phyloP scores from a whole-genome alignment of 352 stramenopile genomes.

The Phytophthora melonis region DNA sequence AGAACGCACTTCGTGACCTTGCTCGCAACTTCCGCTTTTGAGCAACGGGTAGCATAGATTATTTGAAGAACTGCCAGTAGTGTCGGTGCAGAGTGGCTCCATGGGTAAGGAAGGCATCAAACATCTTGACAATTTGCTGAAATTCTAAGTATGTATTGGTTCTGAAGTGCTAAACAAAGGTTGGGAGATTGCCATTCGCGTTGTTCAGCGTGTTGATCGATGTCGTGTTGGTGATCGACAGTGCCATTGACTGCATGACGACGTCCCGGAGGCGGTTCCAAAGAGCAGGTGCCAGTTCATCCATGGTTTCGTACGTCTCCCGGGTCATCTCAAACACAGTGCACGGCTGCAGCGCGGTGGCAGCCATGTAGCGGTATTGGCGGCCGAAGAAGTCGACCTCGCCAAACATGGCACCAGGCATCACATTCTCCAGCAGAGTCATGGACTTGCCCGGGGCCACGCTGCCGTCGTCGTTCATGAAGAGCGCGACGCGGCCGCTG shows the following conservation, averaged over 20 bases:
- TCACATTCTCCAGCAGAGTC: slow-evolving; percentile 71
- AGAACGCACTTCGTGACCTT: slow-evolving; percentile 71
- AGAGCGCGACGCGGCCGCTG: slow-evolving; percentile 71
- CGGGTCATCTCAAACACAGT: slow-evolving; percentile 81
- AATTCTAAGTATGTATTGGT: slow-evolving; percentile 31
- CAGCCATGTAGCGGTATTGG: slow-evolving; percentile 76
- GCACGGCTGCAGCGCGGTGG: slow-evolving; percentile 53
- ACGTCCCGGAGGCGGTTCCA: slow-evolving; percentile 85
- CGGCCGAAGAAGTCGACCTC: slow-evolving; percentile 88
- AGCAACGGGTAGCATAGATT: slow-evolving; percentile 12
- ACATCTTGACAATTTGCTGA: slow-evolving; percentile 4
- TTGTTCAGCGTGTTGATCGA: slow-evolving; percentile 75
- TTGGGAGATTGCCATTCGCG: slow-evolving; percentile 28
- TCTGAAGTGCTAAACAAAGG: slow-evolving; percentile 17
- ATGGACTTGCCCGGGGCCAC: slow-evolving; percentile 57
- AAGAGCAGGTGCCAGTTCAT: slow-evolving; percentile 56
- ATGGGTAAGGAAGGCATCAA: background rate
- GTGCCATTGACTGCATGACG: slow-evolving; percentile 86
- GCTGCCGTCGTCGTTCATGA: slow-evolving; percentile 80
- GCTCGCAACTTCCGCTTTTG: slow-evolving; percentile 79
- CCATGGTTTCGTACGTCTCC: slow-evolving; percentile 72
- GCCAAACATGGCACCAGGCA: slow-evolving; percentile 85
- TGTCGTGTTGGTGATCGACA: slow-evolving; percentile 79
- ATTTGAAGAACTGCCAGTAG: background rate
- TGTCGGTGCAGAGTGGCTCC: background rate